Base-by-base conservation (phyloP, 306 rosid species). In the Cucurbita maxima region DNA sequence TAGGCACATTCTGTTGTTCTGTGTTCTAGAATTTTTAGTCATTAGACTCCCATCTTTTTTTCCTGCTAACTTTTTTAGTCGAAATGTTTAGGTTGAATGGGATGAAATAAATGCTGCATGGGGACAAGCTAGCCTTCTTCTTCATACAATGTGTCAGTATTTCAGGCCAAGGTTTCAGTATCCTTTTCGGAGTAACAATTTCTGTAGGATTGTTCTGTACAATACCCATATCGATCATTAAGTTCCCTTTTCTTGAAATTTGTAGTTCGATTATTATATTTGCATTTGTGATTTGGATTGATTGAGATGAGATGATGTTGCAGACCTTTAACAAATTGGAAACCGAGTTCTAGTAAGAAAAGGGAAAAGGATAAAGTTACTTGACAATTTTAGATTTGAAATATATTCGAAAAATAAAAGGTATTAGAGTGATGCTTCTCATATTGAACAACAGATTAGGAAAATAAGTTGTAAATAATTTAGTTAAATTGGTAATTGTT, bases 91-190 rank as follows among this genome's bases (percentile, higher is more conserved):
- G 99, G 97, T 94, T 59, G 99, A 89, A 78, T 94, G 97, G 99
- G 97, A 94, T 51, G 99, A 94, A 87, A 94, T 94, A 76, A 94
- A 94, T 82, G 99, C 99, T 82, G 99, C 99, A 48, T 94, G 99
- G 99, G 99, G 99, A 64, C 97, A 94, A 84, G 97, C 99, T 61
- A 91, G 99, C 79, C 96, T 94, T 79, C 97, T 94, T 47, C 99
- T 91, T 76, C 99, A 94, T 79, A 94, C 99, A 5, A 91, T 94
- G 99, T 94, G 97, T 81, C 96, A 94, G 77, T 86, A 91, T 84
- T 89, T 91, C 84, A 77, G 91, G 83, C 97, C 96, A 8, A 91
- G 87, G 82, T 89, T 90, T 84, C 95, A 81, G 97, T 93, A 90
- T 83, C 81, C 83, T 66, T 66, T 66, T 66, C 34, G 13, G 15